Evolutionary conservation across 2,329 filamentous ascomycete species (phyloP).

Genomic region (Trichoderma semiorbis): DNA sequence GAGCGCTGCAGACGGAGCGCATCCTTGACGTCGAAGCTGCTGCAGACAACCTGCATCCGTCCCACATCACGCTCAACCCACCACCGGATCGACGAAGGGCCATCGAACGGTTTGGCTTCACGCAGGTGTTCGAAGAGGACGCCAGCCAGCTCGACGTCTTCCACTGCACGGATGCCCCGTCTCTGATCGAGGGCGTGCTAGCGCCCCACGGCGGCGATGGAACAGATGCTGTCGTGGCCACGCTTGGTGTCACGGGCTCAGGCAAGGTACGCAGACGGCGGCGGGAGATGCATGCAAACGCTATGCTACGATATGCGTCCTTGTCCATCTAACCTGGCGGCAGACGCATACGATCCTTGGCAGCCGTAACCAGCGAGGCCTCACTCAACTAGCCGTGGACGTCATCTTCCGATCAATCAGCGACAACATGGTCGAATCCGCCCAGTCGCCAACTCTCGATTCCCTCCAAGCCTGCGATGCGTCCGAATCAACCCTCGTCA

Average conservation of each 20-base stretch:
- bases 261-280: slow-evolving; percentile 66
- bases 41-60: slow-evolving; percentile 45
- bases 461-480: slow-evolving; percentile 74
- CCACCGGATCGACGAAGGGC: slow-evolving; percentile 83
- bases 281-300: neutral
- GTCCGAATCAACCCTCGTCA: slow-evolving; percentile 74
- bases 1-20: slow-evolving; percentile 51
- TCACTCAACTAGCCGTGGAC: slow-evolving; percentile 89
- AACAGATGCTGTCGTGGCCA: slow-evolving; percentile 85
- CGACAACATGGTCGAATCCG: slow-evolving; percentile 63
- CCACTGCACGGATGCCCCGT: slow-evolving; percentile 69
- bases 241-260: slow-evolving; percentile 88
- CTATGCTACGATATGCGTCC: neutral
- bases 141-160: slow-evolving; percentile 85
- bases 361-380: slow-evolving; percentile 76
- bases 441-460: slow-evolving; percentile 61
- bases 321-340: neutral
- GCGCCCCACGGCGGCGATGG: slow-evolving; percentile 70
- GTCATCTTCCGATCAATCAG: slow-evolving; percentile 81
- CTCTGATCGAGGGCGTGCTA: slow-evolving; percentile 77
- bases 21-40: slow-evolving; percentile 75
- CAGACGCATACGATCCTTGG: slow-evolving; percentile 96
- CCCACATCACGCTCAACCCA: slow-evolving; percentile 73
- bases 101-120: slow-evolving; percentile 92
- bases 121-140: slow-evolving; percentile 84